These are phyloP conservation scores for Boletellus dicymbophilus DNA, from an alignment of 1,284 basidiomycete genomes.

Conservation along the genomic window DNA sequence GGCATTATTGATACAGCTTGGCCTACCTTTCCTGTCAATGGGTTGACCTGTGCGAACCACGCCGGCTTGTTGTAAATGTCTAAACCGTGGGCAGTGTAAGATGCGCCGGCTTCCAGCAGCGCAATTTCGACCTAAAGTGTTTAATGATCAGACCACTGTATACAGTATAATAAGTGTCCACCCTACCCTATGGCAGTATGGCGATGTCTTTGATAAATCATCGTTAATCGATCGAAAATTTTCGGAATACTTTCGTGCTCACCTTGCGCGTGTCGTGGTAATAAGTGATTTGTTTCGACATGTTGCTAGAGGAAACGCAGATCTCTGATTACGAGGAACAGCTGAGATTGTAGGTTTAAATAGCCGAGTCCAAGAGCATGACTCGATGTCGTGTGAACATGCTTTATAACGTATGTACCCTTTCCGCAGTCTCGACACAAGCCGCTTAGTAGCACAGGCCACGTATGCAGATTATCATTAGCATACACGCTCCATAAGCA, in stretches of 20 bases:
- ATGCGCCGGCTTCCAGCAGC: constrained; percentile 12
- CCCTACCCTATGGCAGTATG: not conserved
- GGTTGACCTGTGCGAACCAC: constrained; percentile 17
- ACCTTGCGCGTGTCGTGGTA: not conserved
- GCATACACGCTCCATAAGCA: no score
- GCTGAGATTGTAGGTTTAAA: no score
- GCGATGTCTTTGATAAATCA: not conserved
- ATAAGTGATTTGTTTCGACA: constrained; percentile 3
- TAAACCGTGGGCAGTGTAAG: constrained; percentile 4
- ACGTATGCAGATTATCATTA: no score
- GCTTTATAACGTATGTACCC: no score
- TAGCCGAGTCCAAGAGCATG: no score
- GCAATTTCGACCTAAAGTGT: constrained; percentile 20
- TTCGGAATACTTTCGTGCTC: not conserved
- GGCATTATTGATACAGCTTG: no score
- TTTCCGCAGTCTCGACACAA: no score
- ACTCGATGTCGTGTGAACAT: no score
- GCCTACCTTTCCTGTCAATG: constrained; percentile 15
- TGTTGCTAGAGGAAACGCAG: not conserved
- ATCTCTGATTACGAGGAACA: no score
- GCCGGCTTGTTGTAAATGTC: constrained; percentile 13
- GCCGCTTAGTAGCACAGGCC: no score
- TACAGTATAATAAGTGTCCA: not conserved
- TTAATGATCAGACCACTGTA: not conserved
- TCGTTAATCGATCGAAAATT: not conserved